phyloP scores from a whole-genome alignment of 768 basidiomycete genomes.

The Collybia nuda region DNA sequence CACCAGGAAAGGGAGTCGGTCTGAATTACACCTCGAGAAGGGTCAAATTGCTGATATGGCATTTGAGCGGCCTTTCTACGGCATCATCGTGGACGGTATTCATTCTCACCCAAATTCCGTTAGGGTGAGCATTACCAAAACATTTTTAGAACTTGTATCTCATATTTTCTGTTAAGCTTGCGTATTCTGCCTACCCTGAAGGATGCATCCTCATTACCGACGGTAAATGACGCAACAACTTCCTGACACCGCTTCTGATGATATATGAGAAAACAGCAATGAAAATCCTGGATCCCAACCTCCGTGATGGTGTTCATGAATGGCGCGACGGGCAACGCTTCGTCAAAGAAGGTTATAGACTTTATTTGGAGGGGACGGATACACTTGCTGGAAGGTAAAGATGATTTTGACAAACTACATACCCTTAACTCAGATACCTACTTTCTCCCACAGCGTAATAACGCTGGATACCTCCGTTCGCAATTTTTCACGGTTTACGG shows the following conservation, averaged over 20 bases:
- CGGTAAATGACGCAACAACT: constrained; percentile 42
- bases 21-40: constrained; percentile 3
- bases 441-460: constrained; percentile 53
- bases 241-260: background rate
- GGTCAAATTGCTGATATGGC: constrained; percentile 34
- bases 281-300: constrained; percentile 82
- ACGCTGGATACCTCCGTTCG: constrained; percentile 84
- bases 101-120: constrained; percentile 92
- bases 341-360: constrained; percentile 76
- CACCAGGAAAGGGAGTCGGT: constrained; percentile 16
- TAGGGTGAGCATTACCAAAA: constrained; percentile 48
- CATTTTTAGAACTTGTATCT: background rate
- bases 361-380: constrained; percentile 82
- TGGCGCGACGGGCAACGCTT: constrained; percentile 86
- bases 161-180: constrained; percentile 47
- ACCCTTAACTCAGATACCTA: background rate
- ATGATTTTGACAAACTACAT: constrained; percentile 14
- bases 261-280: constrained; percentile 51
- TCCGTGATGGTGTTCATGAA: constrained; percentile 81
- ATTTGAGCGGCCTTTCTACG: constrained; percentile 77
- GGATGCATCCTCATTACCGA: constrained; percentile 91
- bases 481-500: constrained; percentile 83
- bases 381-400: constrained; percentile 84
- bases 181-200: constrained; percentile 80
- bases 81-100: constrained; percentile 87